Base-by-base conservation (phyloP, 140 eudicot species). In the Bidens hawaiensis region DNA sequence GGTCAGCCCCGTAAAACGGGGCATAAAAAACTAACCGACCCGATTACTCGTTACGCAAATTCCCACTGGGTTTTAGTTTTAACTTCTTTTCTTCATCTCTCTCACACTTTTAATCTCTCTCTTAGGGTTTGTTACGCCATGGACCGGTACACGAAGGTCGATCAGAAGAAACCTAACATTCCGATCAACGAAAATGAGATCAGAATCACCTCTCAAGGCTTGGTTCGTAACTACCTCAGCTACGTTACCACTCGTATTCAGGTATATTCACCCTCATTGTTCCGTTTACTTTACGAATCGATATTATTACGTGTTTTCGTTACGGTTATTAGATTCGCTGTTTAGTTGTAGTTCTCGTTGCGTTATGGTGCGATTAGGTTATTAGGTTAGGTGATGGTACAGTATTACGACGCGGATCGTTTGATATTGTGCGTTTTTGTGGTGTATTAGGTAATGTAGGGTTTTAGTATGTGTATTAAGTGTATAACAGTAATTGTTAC, bases 141-240 rank as follows among this genome's bases (percentile, higher is more conserved):
- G 99, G 99, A 91, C 27, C 80, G 88, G 62, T 91, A 91, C 76
- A 83, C 77, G 41, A 84, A 89, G 72, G 99, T 91, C 1, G 87
- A 87, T 68, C 85, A 88, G 67, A 84, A 77, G 62, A 91, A 73
- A 70, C 70, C 81, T 0, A 84, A 88, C 13, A 45, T 60, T 6
- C 87, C 95, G n/a, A 78, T 78, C 6, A 84, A 75, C 52, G 87
- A 91, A 76, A 91, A 87, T 75, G 96, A 91, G 81, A 86, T 86
- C 76, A 78, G 96, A 38, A 85, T 91, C 75, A 91, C 95, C 25
- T 80, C 93, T 1, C 88, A 80, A 55, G 98, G 96, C 8, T 28
- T 84, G 62, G 84, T 84, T 27, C 83, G 96, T 2, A 91, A 87
- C 70, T 91, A 87, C 81, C 74, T 90, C 83, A 84, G 73, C 80